These are phyloP conservation scores for Candida glucosophila DNA, from an alignment of 1,139 yeast genomes.

Conservation along the genomic window DNA sequence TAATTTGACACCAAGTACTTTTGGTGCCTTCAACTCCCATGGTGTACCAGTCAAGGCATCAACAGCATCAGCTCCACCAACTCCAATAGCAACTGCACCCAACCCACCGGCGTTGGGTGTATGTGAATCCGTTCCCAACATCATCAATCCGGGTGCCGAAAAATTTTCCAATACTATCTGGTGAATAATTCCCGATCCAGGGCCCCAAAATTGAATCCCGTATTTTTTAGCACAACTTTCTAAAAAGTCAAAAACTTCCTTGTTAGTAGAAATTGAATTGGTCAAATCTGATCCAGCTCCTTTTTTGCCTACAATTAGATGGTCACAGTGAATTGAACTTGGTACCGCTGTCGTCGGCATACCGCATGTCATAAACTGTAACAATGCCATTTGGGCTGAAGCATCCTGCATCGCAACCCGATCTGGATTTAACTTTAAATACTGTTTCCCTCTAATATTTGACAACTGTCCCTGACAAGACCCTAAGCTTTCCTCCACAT, in stretches of 20 bases:
- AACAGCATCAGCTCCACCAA: conserved; percentile 98
- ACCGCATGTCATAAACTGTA: conserved; percentile 96
- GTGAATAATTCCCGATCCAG: conserved; percentile 97
- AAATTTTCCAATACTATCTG: conserved; percentile 94
- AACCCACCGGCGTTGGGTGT: conserved; percentile 98
- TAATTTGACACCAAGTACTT: conserved; percentile 81
- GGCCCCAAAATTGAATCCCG: conserved; percentile 98
- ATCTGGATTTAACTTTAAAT: conserved; percentile 90
- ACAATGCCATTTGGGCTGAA: conserved; percentile 93
- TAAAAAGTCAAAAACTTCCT: conserved; percentile 89
- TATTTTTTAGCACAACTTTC: conserved; percentile 86
- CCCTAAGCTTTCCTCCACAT: conserved; percentile 73
- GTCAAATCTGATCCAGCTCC: conserved; percentile 79
- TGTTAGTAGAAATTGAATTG: conserved; percentile 71
- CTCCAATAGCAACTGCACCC: conserved; percentile 96
- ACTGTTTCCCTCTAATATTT: conserved; percentile 72
- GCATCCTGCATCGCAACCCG: conserved; percentile 99
- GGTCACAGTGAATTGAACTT: conserved; percentile 95
- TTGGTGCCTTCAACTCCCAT: conserved; percentile 98
- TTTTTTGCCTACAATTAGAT: conserved; percentile 87
- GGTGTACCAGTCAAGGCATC: conserved; percentile 97
- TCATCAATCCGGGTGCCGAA: conserved; percentile 89
- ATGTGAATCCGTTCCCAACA: conserved; percentile 96
- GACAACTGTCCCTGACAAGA: conserved; percentile 35
- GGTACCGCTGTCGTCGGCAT: conserved; percentile 82